These are phyloP conservation scores for Neurospora africana DNA, from an alignment of 495 filamentous ascomycete genomes.

Conservation along the genomic window DNA sequence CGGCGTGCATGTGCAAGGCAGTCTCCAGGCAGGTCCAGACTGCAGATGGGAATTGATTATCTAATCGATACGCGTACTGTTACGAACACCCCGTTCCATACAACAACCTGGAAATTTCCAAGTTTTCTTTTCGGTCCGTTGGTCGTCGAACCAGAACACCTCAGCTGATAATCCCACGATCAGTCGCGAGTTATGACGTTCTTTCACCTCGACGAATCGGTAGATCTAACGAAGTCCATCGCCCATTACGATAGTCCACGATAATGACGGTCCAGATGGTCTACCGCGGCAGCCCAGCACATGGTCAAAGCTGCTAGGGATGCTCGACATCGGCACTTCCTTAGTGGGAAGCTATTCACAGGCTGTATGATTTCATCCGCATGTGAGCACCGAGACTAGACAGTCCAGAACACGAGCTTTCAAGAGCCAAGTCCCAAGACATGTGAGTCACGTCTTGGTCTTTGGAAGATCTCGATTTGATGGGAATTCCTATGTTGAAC, in stretches of 20 bases:
- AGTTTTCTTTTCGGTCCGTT: background rate
- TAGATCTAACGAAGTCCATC: background rate
- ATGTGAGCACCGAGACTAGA: background rate
- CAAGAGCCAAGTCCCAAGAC: background rate
- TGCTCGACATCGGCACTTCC: background rate
- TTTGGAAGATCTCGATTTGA: background rate
- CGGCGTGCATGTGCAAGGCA: background rate
- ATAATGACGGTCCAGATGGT: background rate
- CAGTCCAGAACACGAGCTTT: background rate
- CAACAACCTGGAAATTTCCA: background rate
- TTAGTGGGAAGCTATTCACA: background rate
- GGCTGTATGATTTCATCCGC: background rate
- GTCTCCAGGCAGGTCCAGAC: background rate
- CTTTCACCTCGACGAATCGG: background rate
- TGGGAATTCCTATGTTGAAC: background rate
- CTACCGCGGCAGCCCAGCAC: background rate
- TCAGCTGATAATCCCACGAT: background rate
- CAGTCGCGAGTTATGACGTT: background rate
- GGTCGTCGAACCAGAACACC: background rate
- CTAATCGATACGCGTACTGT: background rate
- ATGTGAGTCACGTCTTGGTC: background rate
- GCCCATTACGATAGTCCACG: background rate
- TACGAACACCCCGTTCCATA: background rate
- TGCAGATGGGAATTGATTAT: background rate
- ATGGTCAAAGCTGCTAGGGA: background rate